Evolutionary conservation across 371 early-diverging fungal genomes (phyloP), one percentile per base, ranked within the genome.

Genomic region (Neoconidiobolus thromboides): DNA sequence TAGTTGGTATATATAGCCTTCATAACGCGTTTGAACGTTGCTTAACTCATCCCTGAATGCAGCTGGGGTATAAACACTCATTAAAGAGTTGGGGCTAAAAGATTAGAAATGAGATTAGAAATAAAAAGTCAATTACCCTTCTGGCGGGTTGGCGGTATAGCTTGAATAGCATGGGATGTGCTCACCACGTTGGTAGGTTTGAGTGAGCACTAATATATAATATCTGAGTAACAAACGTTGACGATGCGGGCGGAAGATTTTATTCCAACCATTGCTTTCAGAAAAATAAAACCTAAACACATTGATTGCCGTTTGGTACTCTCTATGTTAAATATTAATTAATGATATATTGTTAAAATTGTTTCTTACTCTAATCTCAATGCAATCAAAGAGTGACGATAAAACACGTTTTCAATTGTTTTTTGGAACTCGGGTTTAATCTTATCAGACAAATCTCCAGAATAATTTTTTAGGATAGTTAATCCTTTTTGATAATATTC

Each of bases 1-100:
- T 1, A 74, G 63, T 1, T 70, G 65, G 49, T 75, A 71, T 12
- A 87, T 64, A 56, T 79, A 69, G 5, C 72, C 75, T 65, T 84
- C 81, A 64, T 85, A 85, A 40, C 76, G 64, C 2, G 73, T 68
- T 61, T 85, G 79, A 0, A 81, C 64, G 48, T 71, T 71, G 40
- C 77, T 72, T 14, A 82, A 64, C 49, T 80, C 81, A n/a, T 61
- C 54, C 46, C 73, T 70, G 57, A 78, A 73, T 2, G 74, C 62
- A 15, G 63, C 56, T 66, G 64, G 60, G 60, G 55, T 63, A 65
- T 52, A 61, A 69, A 63, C 40, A 42, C 55, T 55, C 26, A 41
- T 38, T 41, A 59, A 65, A 68, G 47, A 55, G 7, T 39, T 15
- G 5, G 40, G 55, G 15, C 60, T 48, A 36, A 12, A 40, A 59